Evolutionary conservation across 257 asterid species (phyloP), one percentile per base, ranked within the genome.

Genomic region (Salvia miltiorrhiza): DNA sequence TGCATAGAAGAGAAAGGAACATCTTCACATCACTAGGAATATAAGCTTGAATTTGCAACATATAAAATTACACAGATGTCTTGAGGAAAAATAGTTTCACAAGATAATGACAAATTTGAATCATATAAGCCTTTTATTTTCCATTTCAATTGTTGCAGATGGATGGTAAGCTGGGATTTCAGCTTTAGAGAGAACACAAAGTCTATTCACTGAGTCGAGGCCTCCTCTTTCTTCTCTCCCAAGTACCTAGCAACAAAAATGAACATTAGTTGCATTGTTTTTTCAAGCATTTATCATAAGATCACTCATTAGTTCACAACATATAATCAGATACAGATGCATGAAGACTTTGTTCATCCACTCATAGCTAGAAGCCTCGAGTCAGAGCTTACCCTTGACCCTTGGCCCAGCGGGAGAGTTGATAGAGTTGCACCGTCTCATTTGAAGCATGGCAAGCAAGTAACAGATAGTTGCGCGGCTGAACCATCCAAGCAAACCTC

Each of bases 401-500:
- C 81, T 85, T 90, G 76, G 97, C 98, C 95, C 95, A 92, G 52
- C 95, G 97, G 5, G 96, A 86, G 12, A 90, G 43, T 73, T 88
- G 98, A 80, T 90, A 92, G 57, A 90, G 87, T 74, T 92, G 97
- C 71, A 92, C 97, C 0, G 96, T 24, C 81, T 92, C 98, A 61
- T 92, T 92, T 7, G 97, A 92, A 50, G 96, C 98, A 67, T 92
- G 97, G 84, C 95, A 88, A 20, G 89, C 93, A 73, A 92, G 90
- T 43, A 92, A 82, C 56, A 92, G 82, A 77, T 92, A 92, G 79
- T 92, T 92, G 55, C 96, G 98, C 19, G 97, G 97, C 73, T 86
- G 97, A 56, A 92, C 97, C 98, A 92, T 92, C 98, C 98, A 92
- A 26, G 97, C 97, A 75, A 92, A 92, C 85, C 98, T 90, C 97